These are phyloP conservation scores for Ogataea sp. DNA, from an alignment of 805 yeast species.

Conservation along the genomic window DNA sequence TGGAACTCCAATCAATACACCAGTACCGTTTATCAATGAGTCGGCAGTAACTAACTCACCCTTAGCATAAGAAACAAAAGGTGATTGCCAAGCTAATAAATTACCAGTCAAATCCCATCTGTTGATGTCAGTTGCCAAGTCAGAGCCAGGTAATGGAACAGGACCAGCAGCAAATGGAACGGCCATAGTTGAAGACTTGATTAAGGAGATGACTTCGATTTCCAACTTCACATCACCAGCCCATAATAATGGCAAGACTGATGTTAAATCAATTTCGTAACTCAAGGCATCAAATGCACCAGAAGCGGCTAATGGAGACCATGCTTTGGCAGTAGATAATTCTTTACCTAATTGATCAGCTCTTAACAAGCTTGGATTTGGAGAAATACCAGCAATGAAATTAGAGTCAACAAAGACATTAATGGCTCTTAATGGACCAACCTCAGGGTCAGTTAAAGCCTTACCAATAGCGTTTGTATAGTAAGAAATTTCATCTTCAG, in stretches of 20 bases:
- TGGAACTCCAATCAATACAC: conserved; percentile 19
- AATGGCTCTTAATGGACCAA: conserved; percentile 21
- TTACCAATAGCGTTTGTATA: conserved; percentile 11
- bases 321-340: conserved; percentile 9
- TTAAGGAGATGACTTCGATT: conserved; percentile 21
- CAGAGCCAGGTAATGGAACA: conserved; percentile 11
- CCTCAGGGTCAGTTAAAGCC: conserved; percentile 8
- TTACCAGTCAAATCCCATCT: conserved; percentile 23
- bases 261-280: conserved; percentile 21
- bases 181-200: conserved; percentile 11
- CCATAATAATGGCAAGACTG: conserved; percentile 24
- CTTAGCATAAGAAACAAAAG: conserved; percentile 7
- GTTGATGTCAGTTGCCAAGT: conserved; percentile 1
- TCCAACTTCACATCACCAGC: conserved; percentile 14
- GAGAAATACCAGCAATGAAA: conserved; percentile 18
- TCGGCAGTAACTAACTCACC: conserved; percentile 14
- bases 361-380: conserved; percentile 24
- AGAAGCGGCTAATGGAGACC: conserved; percentile 21
- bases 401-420: conserved; percentile 18
- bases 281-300: conserved; percentile 22
- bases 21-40: conserved; percentile 14
- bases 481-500: conserved; percentile 20
- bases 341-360: conserved; percentile 13
- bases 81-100: conserved; percentile 20
- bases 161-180: conserved; percentile 14